Conservation (phyloP, 2,329 filamentous ascomycete species). For the Alternaria postmessia region DNA sequence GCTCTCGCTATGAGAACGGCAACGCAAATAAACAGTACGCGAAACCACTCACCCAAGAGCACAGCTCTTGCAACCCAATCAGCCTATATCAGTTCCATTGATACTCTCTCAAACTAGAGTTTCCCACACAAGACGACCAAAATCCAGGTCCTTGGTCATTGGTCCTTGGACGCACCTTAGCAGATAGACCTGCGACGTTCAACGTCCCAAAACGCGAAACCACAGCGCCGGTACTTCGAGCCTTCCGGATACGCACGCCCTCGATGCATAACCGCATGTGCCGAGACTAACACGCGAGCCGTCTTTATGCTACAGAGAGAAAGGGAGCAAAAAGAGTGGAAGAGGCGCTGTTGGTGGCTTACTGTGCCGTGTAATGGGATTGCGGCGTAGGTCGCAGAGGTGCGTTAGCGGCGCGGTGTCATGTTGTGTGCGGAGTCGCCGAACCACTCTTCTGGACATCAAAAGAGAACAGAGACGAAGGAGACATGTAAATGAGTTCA, state of each 20-base stretch:
- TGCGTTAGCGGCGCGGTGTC: neutral
- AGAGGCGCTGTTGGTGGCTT: slow-evolving; percentile 4
- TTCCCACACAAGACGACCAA: neutral
- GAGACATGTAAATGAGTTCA: neutral
- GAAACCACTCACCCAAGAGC: neutral
- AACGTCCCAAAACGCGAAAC: slow-evolving; percentile 4
- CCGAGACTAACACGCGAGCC: neutral
- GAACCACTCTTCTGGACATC: neutral
- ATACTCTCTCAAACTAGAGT: neutral
- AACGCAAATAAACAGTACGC: neutral
- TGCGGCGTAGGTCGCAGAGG: slow-evolving; percentile 2
- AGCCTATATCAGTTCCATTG: neutral
- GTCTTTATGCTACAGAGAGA: neutral
- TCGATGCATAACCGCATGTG: neutral
- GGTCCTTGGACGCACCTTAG: neutral
- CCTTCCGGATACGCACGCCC: neutral
- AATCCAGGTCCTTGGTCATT: neutral
- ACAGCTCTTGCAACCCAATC: neutral
- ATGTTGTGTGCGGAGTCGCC: neutral
- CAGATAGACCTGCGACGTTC: neutral
- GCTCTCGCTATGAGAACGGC: too few relatives aligned
- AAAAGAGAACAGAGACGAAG: neutral
- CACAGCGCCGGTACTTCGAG: slow-evolving; percentile 1
- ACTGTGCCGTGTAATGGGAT: slow-evolving; percentile 1
- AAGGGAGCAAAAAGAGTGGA: neutral